Base-by-base conservation (phyloP, 495 filamentous ascomycete species). In the Viridothelium virens region DNA sequence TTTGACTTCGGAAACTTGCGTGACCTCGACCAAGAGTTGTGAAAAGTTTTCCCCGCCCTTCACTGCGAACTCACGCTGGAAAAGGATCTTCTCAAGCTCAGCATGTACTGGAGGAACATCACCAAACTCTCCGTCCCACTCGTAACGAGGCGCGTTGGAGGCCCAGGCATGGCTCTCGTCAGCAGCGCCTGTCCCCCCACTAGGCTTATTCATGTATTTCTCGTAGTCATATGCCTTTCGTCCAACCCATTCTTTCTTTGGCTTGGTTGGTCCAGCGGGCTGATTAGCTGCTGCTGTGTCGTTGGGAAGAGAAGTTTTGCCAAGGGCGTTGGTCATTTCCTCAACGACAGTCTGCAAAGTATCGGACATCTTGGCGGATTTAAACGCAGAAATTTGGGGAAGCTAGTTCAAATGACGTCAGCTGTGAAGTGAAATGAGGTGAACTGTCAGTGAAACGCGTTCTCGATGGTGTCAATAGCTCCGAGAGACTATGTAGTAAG, bases 61-160 rank as follows among this genome's bases (percentile, higher is more conserved):
- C 65, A 79, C 74, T 50, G 80, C 74, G 56, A 75, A 70, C 4
- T 82, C 80, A 11, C 77, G 74, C 4, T 84, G 82, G 71, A 94
- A 98, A 5, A 97, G 84, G 69, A 85, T 74, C 6, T 80, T 61
- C 77, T 98, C 91, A 0, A 98, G 84, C 47, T 82, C 82, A 0
- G 80, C 76, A 68, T 84, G 78, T 47, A 75, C 76, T 3, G 93
- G 94, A 38, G 87, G 92, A 61, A 97, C 78, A 63, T 98, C 92
- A 11, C 92, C 94, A 68, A 81, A 88, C 3, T 96, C 91, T 2
- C 90, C 90, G 10, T 86, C 81, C 89, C 89, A 97, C 73, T 95
- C 87, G 66, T 98, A 97, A 16, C 86, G 82, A 1, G 70, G 70
- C 36, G 86, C 86, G 65, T 83, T 84, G 14, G 79, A 78, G 65